phyloP scores from a whole-genome alignment of 768 basidiomycete genomes.

The Pisolithus tinctorius region DNA sequence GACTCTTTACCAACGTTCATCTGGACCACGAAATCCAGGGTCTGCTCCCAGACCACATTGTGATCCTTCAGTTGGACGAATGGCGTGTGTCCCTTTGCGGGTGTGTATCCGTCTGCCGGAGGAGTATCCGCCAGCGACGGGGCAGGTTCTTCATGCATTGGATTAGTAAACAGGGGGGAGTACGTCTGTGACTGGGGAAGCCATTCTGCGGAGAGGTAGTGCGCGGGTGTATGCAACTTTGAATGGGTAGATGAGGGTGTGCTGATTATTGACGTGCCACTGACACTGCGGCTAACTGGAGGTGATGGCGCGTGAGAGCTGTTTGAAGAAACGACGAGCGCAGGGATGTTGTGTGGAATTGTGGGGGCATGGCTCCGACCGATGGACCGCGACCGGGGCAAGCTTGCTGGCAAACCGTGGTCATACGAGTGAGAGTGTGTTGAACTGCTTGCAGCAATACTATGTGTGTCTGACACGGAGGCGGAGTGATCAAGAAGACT shows the following conservation, averaged over 20 bases:
- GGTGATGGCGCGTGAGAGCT: slow-evolving; percentile 6
- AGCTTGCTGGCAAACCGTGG: slow-evolving; percentile 1
- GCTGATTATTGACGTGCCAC: slow-evolving; percentile 15
- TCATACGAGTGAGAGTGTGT: slow-evolving; percentile 17
- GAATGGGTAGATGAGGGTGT: slow-evolving; percentile 13
- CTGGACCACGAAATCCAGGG: slow-evolving; percentile 51
- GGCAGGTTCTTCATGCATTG: not conserved
- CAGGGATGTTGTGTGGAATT: slow-evolving; percentile 14
- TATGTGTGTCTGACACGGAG: slow-evolving; percentile 20
- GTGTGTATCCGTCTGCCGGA: slow-evolving; percentile 18
- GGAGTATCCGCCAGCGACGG: slow-evolving; percentile 5
- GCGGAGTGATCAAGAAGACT: slow-evolving; percentile 21
- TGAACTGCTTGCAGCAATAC: slow-evolving; percentile 21
- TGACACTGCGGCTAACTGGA: slow-evolving; percentile 12
- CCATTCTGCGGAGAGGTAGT: slow-evolving; percentile 25
- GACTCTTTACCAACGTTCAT: slow-evolving; percentile 52
- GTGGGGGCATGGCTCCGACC: not conserved
- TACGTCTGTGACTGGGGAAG: slow-evolving; percentile 8
- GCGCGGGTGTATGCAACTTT: slow-evolving; percentile 4
- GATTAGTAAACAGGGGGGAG: slow-evolving; percentile 1
- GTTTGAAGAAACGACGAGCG: slow-evolving; percentile 22
- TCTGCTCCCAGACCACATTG: slow-evolving; percentile 54
- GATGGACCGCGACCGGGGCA: not conserved
- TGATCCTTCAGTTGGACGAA: slow-evolving; percentile 60
- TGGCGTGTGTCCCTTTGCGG: slow-evolving; percentile 54